Conservation (phyloP, 2,329 filamentous ascomycete genomes). For the Ceratocystis albifundus region DNA sequence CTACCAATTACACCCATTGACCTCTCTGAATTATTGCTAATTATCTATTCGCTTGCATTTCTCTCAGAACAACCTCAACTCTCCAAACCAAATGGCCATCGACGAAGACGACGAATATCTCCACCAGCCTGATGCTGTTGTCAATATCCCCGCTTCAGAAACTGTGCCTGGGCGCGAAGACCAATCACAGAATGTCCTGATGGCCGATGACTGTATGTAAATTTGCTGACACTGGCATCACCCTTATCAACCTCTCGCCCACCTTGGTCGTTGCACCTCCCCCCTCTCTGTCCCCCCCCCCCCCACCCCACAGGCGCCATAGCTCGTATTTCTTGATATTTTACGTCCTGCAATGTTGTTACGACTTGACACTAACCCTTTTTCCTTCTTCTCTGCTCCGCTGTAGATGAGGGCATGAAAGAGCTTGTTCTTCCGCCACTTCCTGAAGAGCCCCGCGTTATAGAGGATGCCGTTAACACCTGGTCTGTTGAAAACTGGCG, state of each 20-base stretch:
- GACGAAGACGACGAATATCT: constrained; percentile 18
- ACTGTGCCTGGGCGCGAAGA: constrained; percentile 15
- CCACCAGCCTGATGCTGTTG: constrained; percentile 18
- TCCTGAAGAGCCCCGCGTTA: constrained; percentile 62
- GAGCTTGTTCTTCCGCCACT: constrained; percentile 63
- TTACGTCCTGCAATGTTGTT: too few species aligned
- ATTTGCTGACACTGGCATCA: background rate
- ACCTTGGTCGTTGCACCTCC: too few species aligned
- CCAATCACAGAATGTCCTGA: constrained; percentile 17
- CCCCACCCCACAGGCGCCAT: too few species aligned
- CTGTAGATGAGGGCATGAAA: constrained; percentile 69
- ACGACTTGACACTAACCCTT: background rate
- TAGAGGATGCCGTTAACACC: constrained; percentile 64
- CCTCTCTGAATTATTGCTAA: background rate
- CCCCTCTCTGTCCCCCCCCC: too few species aligned
- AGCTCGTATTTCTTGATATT: too few species aligned
- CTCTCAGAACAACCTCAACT: constrained; percentile 15
- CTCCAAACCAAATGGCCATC: constrained; percentile 18
- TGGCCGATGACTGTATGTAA: constrained; percentile 22
- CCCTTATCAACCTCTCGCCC: background rate
- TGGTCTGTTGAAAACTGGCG: constrained; percentile 87
- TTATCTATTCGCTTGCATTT: background rate
- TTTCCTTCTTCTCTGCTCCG: constrained; percentile 10
- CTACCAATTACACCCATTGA: background rate
- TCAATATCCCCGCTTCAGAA: constrained; percentile 17